phyloP scores from a whole-genome alignment of 495 filamentous ascomycete genomes.

The Lasiosphaeriaceae sp. region DNA sequence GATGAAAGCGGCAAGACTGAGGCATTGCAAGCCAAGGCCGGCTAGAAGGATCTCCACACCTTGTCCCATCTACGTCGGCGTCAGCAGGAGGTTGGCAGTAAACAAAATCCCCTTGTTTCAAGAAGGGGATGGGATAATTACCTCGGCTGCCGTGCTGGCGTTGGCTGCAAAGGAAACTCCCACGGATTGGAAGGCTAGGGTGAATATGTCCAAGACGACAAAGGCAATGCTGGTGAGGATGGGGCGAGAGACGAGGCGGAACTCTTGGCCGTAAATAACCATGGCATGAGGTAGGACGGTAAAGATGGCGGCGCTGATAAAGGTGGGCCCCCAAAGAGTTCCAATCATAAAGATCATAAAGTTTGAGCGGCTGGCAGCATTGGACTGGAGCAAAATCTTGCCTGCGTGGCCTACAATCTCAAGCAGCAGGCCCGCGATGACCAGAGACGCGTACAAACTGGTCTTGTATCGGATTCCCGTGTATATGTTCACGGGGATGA shows the following conservation, averaged over 20 bases:
- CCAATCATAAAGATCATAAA: slow-evolving; percentile 39
- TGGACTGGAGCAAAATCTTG: slow-evolving; percentile 29
- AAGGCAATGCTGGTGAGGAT: slow-evolving; percentile 29
- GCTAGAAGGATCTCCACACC: slow-evolving; percentile 29
- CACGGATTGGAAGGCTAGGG: slow-evolving; percentile 34
- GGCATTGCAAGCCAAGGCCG: slow-evolving; percentile 36
- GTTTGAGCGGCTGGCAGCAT: slow-evolving; percentile 19
- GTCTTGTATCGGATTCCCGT: slow-evolving; percentile 36
- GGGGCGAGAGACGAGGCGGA: slow-evolving; percentile 25
- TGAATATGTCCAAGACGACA: slow-evolving; percentile 24
- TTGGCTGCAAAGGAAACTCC: slow-evolving; percentile 26
- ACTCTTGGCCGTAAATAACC: slow-evolving; percentile 37
- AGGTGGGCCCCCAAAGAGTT: slow-evolving; percentile 34
- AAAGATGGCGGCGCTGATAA: slow-evolving; percentile 34
- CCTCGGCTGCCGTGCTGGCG: slow-evolving; percentile 13
- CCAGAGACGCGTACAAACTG: slow-evolving; percentile 24
- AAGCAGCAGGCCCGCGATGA: slow-evolving; percentile 32
- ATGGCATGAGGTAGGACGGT: slow-evolving; percentile 35
- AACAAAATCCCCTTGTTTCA: not conserved
- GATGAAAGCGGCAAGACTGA: slow-evolving; percentile 29
- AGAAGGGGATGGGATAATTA: slow-evolving; percentile 2
- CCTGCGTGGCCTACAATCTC: slow-evolving; percentile 41
- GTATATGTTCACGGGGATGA: slow-evolving; percentile 33
- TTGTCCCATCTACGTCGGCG: slow-evolving; percentile 23
- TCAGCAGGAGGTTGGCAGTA: slow-evolving; percentile 21